These are phyloP conservation scores for Metroxylon sagu DNA, from an alignment of 176 grass and related monocot species.

Conservation along the genomic window DNA sequence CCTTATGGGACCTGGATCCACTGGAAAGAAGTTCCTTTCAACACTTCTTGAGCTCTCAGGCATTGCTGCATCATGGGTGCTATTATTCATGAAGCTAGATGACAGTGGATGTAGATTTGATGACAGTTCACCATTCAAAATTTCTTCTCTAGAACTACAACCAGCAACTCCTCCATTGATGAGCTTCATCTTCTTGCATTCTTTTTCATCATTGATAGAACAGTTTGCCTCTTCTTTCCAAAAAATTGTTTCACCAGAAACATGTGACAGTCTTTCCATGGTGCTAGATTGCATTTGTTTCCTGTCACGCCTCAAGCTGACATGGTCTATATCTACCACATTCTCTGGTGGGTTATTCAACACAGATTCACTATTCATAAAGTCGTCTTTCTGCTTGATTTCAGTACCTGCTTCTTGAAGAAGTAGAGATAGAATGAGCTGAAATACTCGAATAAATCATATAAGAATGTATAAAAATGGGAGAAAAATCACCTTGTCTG, in stretches of 20 bases:
- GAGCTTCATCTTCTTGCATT: slow-evolving; percentile 52
- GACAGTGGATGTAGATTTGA: slow-evolving; percentile 37
- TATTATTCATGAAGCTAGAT: slow-evolving; percentile 31
- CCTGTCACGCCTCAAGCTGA: background rate
- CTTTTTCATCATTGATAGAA: slow-evolving; percentile 16
- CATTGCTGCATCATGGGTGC: slow-evolving; percentile 22
- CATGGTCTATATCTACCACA: slow-evolving; percentile 19
- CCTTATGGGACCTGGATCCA: slow-evolving; percentile 32
- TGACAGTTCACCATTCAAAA: slow-evolving; percentile 27
- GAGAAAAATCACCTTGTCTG: too few species aligned
- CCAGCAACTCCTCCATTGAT: slow-evolving; percentile 27
- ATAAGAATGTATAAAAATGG: too few species aligned
- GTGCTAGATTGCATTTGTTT: slow-evolving; percentile 4
- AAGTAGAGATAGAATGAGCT: slow-evolving; percentile 11
- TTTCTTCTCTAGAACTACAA: slow-evolving; percentile 27
- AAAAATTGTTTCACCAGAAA: slow-evolving; percentile 21
- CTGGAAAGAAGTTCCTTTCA: slow-evolving; percentile 36
- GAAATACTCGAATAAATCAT: too few species aligned
- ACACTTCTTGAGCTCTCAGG: slow-evolving; percentile 32
- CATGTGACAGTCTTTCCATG: slow-evolving; percentile 11
- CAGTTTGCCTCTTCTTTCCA: slow-evolving; percentile 19
- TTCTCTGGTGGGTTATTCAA: slow-evolving; percentile 23
- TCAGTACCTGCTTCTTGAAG: slow-evolving; percentile 20
- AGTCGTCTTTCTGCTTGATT: background rate
- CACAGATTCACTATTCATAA: background rate